Conservation (phyloP, 139 green algal species). For the Chlorella sp. region DNA sequence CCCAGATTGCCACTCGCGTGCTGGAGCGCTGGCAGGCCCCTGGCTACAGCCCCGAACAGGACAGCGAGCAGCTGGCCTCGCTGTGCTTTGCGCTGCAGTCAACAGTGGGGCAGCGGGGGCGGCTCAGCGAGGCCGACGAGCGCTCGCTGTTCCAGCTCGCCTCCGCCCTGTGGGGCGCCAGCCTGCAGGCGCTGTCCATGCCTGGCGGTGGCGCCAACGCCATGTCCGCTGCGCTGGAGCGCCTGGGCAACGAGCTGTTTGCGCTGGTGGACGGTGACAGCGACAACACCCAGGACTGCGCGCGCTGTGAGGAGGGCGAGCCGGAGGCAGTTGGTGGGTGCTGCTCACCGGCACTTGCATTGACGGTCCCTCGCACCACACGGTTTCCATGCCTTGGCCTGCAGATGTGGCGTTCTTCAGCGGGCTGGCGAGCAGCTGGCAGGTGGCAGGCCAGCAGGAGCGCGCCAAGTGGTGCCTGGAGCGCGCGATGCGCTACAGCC, state of each 20-base stretch:
- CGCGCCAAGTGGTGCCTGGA: slow-evolving; percentile 10
- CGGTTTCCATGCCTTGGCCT: too few species aligned
- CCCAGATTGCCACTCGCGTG: background rate
- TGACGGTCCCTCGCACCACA: too few species aligned
- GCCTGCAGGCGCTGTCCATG: background rate
- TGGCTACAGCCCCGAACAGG: background rate
- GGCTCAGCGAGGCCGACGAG: background rate
- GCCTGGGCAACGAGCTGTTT: slow-evolving; percentile 8
- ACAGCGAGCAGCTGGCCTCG: background rate
- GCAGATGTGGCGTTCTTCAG: background rate
- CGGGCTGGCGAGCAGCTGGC: background rate
- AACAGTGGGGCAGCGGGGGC: background rate
- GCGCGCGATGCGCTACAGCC: slow-evolving; percentile 20
- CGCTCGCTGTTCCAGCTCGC: background rate
- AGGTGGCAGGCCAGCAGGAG: background rate
- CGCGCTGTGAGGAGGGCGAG: background rate
- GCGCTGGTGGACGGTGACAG: background rate
- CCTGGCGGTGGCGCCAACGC: background rate
- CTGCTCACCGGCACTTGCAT: too few species aligned
- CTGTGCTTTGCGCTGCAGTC: slow-evolving; percentile 30
- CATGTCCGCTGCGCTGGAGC: background rate
- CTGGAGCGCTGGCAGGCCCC: background rate
- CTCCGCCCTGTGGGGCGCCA: background rate
- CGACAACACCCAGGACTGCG: background rate
- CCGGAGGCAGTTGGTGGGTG: too few species aligned